These are phyloP conservation scores for Chloranthus sessilifolius DNA, from an alignment of 164 flowering plant species.

Conservation along the genomic window DNA sequence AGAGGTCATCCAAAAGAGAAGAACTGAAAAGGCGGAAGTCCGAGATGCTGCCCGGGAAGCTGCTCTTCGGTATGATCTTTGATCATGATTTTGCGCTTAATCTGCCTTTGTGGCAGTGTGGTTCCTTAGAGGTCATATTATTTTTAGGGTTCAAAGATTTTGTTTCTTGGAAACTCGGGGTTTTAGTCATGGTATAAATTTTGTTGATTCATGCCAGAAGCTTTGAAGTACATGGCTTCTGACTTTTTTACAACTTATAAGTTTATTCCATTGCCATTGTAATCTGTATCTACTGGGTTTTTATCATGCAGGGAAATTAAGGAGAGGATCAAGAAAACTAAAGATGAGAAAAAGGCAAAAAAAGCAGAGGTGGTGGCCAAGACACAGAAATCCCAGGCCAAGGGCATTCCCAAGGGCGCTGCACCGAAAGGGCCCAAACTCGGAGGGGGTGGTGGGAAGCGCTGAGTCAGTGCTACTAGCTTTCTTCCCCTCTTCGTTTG, in stretches of 20 bases:
- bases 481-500: too few relatives aligned
- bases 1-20: constrained; percentile 46
- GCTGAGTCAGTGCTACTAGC: constrained; percentile 12
- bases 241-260: too few relatives aligned
- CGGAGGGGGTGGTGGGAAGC: constrained; percentile 56
- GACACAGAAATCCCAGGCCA: constrained; percentile 25
- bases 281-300: too few relatives aligned
- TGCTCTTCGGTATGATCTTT: constrained; percentile 35
- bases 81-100: neutral
- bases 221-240: too few relatives aligned
- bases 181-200: too few relatives aligned
- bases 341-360: constrained; percentile 52
- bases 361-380: constrained; percentile 41
- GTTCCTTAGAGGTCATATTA: neutral
- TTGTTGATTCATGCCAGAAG: too few relatives aligned
- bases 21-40: constrained; percentile 45
- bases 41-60: constrained; percentile 50
- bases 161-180: too few relatives aligned
- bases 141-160: neutral
- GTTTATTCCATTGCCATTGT: too few relatives aligned
- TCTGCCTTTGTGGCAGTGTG: neutral
- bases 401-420: constrained; percentile 31
- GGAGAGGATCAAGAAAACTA: constrained; percentile 48
- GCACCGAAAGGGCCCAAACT: constrained; percentile 37
- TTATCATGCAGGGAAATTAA: constrained; percentile 33